Percentiles rank a stretch among this genome's conserved stretches.
phyloP scores from a whole-genome alignment of 2,329 filamentous ascomycete species.

The Alternaria consortialis region DNA sequence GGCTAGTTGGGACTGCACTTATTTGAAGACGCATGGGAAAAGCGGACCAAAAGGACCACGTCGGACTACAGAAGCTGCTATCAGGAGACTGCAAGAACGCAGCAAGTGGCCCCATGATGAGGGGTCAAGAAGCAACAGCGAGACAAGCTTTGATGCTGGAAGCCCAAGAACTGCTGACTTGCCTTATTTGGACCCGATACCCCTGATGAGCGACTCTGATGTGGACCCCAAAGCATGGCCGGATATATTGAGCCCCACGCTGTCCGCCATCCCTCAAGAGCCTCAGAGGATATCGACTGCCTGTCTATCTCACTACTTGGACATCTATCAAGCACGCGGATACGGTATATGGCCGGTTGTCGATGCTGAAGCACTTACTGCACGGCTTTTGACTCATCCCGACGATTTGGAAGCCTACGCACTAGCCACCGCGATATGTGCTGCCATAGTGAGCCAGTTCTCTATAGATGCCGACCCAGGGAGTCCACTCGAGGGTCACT shows the following conservation, averaged over 20 bases:
- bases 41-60: conserved; percentile 49
- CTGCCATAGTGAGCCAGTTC: conserved; percentile 49
- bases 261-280: conserved; percentile 20
- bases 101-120: conserved; percentile 37
- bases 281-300: conserved; percentile 44
- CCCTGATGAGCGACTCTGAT: conserved; percentile 30
- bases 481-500: conserved; percentile 45
- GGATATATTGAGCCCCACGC: conserved; percentile 31
- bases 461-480: conserved; percentile 43
- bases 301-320: conserved; percentile 45
- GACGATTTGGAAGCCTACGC: conserved; percentile 46
- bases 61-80: conserved; percentile 47
- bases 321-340: conserved; percentile 42
- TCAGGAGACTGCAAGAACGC: conserved; percentile 43
- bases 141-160: conserved; percentile 43
- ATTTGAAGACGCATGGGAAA: conserved; percentile 49
- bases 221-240: conserved; percentile 38
- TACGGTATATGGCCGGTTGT: conserved; percentile 50
- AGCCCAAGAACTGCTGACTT: conserved; percentile 42
- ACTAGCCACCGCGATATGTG: conserved; percentile 44
- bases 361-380: conserved; percentile 43
- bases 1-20: conserved; percentile 50
- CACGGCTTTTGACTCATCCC: conserved; percentile 42
- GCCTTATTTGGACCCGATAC: conserved; percentile 34
- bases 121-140: conserved; percentile 42